Evolutionary conservation across 371 early-diverging fungal genomes (phyloP), one percentile per base, ranked within the genome.

Genomic region (Rhizopus arrhizus): DNA sequence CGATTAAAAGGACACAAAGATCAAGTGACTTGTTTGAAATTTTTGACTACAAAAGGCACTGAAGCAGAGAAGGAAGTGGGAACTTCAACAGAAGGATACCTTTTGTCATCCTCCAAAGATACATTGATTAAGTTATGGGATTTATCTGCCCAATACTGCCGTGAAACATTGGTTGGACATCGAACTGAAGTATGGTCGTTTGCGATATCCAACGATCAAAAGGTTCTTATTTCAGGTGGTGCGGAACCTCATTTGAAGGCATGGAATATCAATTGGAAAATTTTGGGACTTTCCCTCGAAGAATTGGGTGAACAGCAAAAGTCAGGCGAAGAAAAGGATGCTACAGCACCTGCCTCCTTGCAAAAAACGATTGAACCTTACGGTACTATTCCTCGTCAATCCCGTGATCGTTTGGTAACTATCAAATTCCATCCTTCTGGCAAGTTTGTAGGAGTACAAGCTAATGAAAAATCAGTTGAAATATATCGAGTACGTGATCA

Each of bases 101-200:
- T 98, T 41, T 65, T 97, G 22, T 93, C 93, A 11, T 75, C 89
- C 32, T 92, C 94, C 56, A 98, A 97, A 73, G 98, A 98, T 74
- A 93, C 97, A 12, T 83, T 96, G 68, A 73, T 98, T 59, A 97
- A 97, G 78, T 71, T 96, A 45, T 98, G 98, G 98, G 98, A 97
- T 72, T 75, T 97, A 50, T 82, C 89, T 42, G 90, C 93, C 16
- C 90, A 90, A 67, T 93, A 92, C 69, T 98, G 98, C 71, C 89
- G 96, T 52, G 96, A 98, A 67, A 98, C 98, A 16, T 62, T 95
- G 36, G 90, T 95, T 3, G 90, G 89, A 8, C 97, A 98, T 69
- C 89, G 94, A 50, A 89, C 87, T 59, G 98, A 98, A 73, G 91
- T 97, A 7, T 96, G 96, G 95, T 82, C 88, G 7, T 79, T 94